phyloP scores from a whole-genome alignment of 2,329 filamentous ascomycete genomes.

The Drechslerella dactyloides region DNA sequence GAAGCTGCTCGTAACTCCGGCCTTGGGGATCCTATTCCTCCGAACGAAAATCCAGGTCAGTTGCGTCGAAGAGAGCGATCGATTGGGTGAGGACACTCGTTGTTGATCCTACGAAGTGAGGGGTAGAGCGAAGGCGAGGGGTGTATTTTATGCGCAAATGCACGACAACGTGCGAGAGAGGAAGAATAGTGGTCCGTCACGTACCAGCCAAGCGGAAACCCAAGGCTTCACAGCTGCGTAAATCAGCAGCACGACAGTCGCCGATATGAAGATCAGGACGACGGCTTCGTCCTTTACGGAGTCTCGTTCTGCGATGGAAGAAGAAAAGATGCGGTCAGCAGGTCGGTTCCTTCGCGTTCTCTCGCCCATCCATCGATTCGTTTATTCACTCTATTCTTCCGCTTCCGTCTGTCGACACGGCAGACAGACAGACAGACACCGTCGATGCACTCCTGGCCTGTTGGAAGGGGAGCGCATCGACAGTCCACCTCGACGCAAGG shows the following conservation, averaged over 20 bases:
- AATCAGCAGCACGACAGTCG: conserved; percentile 66
- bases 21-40: background rate
- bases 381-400: too few relatives aligned
- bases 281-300: conserved; percentile 72
- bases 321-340: conserved; percentile 1
- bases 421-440: background rate
- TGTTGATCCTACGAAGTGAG: too few relatives aligned
- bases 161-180: conserved; percentile 7
- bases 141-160: too few relatives aligned
- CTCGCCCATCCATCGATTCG: background rate
- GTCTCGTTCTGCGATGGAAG: conserved; percentile 65
- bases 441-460: background rate
- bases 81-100: background rate
- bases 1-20: background rate
- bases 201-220: conserved; percentile 59
- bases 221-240: conserved; percentile 69
- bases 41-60: background rate
- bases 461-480: background rate
- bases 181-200: conserved; percentile 59
- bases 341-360: background rate
- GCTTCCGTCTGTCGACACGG: too few relatives aligned
- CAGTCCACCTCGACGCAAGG: background rate
- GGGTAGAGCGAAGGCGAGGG: too few relatives aligned
- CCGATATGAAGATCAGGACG: conserved; percentile 70
- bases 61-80: background rate